These are phyloP conservation scores for Trichophyton rubrum DNA, from an alignment of 2,329 filamentous ascomycete species.

Conservation along the genomic window DNA sequence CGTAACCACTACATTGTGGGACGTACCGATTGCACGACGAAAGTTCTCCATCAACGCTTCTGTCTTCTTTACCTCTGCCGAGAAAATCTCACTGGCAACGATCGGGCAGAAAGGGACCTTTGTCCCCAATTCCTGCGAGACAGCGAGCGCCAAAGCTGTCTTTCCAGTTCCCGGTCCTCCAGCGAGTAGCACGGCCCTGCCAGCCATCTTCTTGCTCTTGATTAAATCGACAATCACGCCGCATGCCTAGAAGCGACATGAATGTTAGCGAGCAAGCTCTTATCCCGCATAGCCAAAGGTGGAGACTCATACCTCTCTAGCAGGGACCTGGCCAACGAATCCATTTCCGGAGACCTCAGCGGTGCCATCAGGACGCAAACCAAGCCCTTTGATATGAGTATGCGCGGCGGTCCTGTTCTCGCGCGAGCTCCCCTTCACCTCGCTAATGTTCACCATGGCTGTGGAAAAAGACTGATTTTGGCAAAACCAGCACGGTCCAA, in stretches of 20 bases:
- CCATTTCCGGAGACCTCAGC: conserved; percentile 69
- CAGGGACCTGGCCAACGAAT: conserved; percentile 78
- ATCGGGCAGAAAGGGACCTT: conserved; percentile 99
- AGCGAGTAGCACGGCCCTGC: conserved; percentile 80
- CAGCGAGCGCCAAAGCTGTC: conserved; percentile 85
- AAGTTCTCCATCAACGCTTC: conserved; percentile 99
- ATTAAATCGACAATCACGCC: conserved; percentile 95
- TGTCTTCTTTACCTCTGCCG: conserved; percentile 97
- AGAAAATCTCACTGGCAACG: conserved; percentile 95
- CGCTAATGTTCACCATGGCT: conserved; percentile 75
- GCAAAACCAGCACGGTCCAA: not conserved
- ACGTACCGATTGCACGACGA: conserved; percentile 73
- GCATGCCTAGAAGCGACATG: conserved; percentile 53
- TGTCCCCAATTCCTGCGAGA: conserved; percentile 92
- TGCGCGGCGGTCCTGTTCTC: conserved; percentile 94
- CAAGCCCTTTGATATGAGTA: conserved; percentile 94
- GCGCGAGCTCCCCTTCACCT: conserved; percentile 87
- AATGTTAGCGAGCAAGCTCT: not conserved
- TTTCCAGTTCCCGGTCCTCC: conserved; percentile 95
- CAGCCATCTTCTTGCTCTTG: conserved; percentile 93
- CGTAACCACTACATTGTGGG: not conserved
- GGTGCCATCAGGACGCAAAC: conserved; percentile 70
- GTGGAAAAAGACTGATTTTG: not conserved
- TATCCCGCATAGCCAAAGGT: not conserved
- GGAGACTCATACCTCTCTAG: conserved; percentile 59